Conservation (phyloP, 2,329 filamentous ascomycete genomes). For the Aspergillus fructus region DNA sequence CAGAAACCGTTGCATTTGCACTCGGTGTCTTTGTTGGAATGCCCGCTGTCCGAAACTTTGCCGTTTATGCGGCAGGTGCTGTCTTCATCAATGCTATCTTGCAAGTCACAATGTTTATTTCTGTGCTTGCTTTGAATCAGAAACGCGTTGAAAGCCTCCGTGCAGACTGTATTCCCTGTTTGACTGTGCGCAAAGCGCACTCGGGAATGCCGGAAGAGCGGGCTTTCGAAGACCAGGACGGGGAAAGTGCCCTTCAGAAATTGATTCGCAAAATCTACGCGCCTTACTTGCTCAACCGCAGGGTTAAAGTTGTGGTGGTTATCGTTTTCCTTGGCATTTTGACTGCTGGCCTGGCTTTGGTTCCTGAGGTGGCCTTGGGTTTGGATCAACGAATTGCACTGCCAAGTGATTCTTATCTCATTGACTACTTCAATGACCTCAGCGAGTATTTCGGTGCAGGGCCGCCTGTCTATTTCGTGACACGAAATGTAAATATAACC, state of each 20-base stretch:
- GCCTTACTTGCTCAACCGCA: slow-evolving; percentile 74
- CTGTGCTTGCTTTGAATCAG: slow-evolving; percentile 88
- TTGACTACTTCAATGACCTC: slow-evolving; percentile 93
- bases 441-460: slow-evolving; percentile 90
- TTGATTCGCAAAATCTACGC: slow-evolving; percentile 93
- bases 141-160: slow-evolving; percentile 82
- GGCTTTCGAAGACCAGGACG: slow-evolving; percentile 68
- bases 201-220: slow-evolving; percentile 63
- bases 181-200: slow-evolving; percentile 75
- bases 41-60: slow-evolving; percentile 97
- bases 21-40: slow-evolving; percentile 93
- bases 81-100: slow-evolving; percentile 97
- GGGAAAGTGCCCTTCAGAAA: slow-evolving; percentile 78
- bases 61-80: slow-evolving; percentile 90
- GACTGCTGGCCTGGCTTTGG: slow-evolving; percentile 76
- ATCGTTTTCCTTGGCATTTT: slow-evolving; percentile 84
- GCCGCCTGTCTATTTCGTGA: slow-evolving; percentile 95
- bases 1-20: slow-evolving; percentile 90
- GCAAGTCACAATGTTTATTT: slow-evolving; percentile 95
- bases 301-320: slow-evolving; percentile 73
- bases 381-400: slow-evolving; percentile 94
- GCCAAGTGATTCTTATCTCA: slow-evolving; percentile 89
- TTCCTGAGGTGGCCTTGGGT: slow-evolving; percentile 82
- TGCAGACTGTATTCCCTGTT: slow-evolving; percentile 88
- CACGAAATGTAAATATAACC: slow-evolving; percentile 76